Conservation (phyloP, 2,329 filamentous ascomycete genomes). For the Apiospora rasikravindrae region DNA sequence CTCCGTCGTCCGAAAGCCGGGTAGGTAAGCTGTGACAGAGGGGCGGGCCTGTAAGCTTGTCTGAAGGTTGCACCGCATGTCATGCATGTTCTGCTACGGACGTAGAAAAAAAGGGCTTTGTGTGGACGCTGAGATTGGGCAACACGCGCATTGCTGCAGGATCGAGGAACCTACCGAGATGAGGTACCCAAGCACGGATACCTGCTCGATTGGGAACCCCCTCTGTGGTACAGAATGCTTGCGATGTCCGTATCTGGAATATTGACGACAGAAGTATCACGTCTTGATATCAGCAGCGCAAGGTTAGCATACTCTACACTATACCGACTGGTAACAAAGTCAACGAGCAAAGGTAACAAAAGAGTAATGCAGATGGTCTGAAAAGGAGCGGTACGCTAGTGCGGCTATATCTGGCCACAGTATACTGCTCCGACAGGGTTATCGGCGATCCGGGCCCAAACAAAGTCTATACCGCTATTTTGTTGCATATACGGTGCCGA, state of each 20-base stretch:
- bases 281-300: not conserved
- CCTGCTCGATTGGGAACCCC: conserved; percentile 29
- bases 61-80: conserved; percentile 21
- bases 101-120: conserved; percentile 20
- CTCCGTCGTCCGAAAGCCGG: conserved; percentile 3
- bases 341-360: not conserved
- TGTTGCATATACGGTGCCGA: not conserved
- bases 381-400: not conserved
- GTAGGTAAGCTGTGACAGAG: not conserved
- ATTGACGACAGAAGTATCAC: not conserved
- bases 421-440: not conserved
- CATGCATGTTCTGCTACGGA: conserved; percentile 24
- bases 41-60: conserved; percentile 18
- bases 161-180: conserved; percentile 42
- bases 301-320: no score
- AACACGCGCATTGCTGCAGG: conserved; percentile 40
- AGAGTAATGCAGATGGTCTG: not conserved
- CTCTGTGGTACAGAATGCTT: not conserved
- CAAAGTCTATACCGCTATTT: conserved; percentile 1
- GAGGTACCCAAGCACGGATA: conserved; percentile 38
- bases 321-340: not conserved
- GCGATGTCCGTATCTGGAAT: not conserved
- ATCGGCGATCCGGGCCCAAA: not conserved
- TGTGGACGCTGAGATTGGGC: conserved; percentile 10
- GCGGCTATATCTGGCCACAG: not conserved